Evolutionary conservation across 192 early-diverging fungal species (phyloP), one percentile per base, ranked within the genome.

Genomic region (Coemansia sp.): DNA sequence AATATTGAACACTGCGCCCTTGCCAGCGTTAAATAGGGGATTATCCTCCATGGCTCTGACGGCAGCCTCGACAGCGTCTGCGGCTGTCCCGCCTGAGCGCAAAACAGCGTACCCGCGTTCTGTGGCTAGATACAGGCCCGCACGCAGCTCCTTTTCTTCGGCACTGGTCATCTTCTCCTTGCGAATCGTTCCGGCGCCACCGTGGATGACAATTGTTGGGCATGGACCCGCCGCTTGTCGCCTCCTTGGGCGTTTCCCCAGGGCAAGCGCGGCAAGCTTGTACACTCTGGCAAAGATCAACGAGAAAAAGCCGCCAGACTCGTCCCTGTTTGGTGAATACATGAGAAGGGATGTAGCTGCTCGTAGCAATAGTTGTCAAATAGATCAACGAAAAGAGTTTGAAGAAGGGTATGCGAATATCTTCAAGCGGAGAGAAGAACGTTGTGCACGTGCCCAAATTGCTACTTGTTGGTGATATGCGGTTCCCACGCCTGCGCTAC

Each of bases 61-160:
- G 36, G 78, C 65, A 66, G 76, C 65, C 51, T 87, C 74, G 64
- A 82, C 72, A 40, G 84, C 67, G 77, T 82, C 63, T n/a, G 77
- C 11, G 47, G 82, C 62, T 43, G 67, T 59, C 6, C 70, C 74
- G 20, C 74, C 74, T 0, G 60, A 66, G 13, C n/a, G 8, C 57
- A 76, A 27, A 20, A 76, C 74, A 5, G 62, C 64, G 29, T 77
- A 76, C 6, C 79, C 79, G 3, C 24, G 34, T 41, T 66, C 27
- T 47, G 65, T 67, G 11, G 79, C 74, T 3, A 64, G 54, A 51
- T 36, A 67, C 24, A 76, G 60, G 9, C 72, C 75, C 10, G 34
- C 29, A 12, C 74, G 71, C n/a, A 74, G 66, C 42, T 59, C 34
- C 41, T 67, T 68, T 63, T 81, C 72, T 12, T 75, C 74, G 16